Percentiles rank a stretch among this genome's conserved stretches.
Conservation (phyloP, 345 rosid genomes). For the Luvunga scandens region DNA sequence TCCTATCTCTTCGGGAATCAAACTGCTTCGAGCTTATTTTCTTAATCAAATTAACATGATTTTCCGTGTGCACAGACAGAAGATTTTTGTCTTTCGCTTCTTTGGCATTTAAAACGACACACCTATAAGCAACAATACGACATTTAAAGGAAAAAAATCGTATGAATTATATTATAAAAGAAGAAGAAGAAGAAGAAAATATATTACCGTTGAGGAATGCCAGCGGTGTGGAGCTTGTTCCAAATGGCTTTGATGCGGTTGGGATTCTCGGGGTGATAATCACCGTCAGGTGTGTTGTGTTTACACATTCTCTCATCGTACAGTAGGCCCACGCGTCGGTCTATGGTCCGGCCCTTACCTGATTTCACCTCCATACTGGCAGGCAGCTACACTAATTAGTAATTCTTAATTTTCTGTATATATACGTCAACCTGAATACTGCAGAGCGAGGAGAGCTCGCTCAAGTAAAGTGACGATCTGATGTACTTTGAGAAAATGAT, state of each 20-base stretch:
- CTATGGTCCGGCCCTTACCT: neutral
- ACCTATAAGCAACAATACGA: slow-evolving; percentile 40
- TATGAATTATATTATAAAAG: neutral
- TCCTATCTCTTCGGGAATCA: slow-evolving; percentile 43
- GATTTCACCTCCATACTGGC: slow-evolving; percentile 14
- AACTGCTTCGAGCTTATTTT: slow-evolving; percentile 60
- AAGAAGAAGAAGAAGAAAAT: too few relatives aligned
- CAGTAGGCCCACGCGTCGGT: slow-evolving; percentile 59
- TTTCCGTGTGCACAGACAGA: slow-evolving; percentile 55
- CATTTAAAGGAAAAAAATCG: neutral
- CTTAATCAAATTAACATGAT: slow-evolving; percentile 60
- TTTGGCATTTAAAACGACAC: slow-evolving; percentile 65
- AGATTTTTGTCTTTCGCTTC: slow-evolving; percentile 65
- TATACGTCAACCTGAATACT: neutral
- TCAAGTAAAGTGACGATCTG: neutral
- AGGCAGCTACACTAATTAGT: neutral
- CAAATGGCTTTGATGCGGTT: slow-evolving; percentile 72
- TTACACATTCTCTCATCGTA: slow-evolving; percentile 89
- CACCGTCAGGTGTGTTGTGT: slow-evolving; percentile 67
- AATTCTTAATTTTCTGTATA: neutral
- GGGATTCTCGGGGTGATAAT: slow-evolving; percentile 73
- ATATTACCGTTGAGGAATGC: slow-evolving; percentile 57
- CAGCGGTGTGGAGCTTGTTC: slow-evolving; percentile 61
- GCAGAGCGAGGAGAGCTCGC: neutral
- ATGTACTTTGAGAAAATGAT: neutral